Conservation (phyloP, 177 flowering plant genomes). For the Vitis hybrid region DNA sequence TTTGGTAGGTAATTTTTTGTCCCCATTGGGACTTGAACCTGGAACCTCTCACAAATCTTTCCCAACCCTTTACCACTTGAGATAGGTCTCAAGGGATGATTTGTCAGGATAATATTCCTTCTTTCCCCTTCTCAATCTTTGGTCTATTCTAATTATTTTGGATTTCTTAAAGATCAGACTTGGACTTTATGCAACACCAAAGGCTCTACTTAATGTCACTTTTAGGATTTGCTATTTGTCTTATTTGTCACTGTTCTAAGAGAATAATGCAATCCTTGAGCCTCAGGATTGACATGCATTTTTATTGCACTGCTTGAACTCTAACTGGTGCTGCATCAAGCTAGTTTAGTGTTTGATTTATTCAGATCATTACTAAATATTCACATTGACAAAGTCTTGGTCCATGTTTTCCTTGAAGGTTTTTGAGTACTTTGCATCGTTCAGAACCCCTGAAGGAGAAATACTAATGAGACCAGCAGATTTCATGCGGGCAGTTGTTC, state of each 20-base stretch:
- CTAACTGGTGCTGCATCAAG: neutral
- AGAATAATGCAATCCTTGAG: neutral
- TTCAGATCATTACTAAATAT: neutral
- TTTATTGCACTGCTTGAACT: neutral
- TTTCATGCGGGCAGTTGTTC: conserved; percentile 94
- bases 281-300: neutral
- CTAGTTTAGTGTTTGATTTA: neutral
- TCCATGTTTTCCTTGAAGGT: conserved; percentile 44
- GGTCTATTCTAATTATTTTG: too few relatives aligned
- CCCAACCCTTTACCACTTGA: too few relatives aligned
- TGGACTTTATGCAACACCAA: too few relatives aligned
- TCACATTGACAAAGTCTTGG: conserved; percentile 1
- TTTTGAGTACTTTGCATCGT: conserved; percentile 92
- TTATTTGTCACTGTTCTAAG: neutral
- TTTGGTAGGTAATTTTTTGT: too few relatives aligned
- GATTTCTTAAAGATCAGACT: too few relatives aligned
- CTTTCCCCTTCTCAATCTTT: too few relatives aligned
- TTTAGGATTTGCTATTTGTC: too few relatives aligned
- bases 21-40: too few relatives aligned
- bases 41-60: too few relatives aligned
- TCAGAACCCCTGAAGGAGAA: conserved; percentile 56
- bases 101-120: too few relatives aligned
- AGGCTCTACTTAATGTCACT: too few relatives aligned
- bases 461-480: conserved; percentile 85
- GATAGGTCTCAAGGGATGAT: too few relatives aligned